Base-by-base conservation (phyloP, 176 grass and related monocot genomes). In the Carex myosuroides region DNA sequence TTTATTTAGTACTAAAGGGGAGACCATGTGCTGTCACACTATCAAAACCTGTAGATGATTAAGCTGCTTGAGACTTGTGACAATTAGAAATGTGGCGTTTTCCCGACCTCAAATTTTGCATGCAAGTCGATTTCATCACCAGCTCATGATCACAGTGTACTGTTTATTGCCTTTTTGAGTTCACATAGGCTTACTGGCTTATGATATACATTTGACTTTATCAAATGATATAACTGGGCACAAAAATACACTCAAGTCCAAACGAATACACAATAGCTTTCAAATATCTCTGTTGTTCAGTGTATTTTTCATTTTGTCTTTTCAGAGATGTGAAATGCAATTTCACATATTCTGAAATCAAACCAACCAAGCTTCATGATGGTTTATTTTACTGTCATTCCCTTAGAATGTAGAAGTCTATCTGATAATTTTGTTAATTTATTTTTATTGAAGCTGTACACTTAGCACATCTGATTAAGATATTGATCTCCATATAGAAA, bases 51-150 rank as follows among this genome's bases (percentile, higher is more conserved):
- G 60, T 66, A 83, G 42, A 52, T 65, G 63, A 83, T 83, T 50
- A 48, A 26, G 33, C 42, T 67, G 62, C 80, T 54, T 66, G 22
- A 54, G 63, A 65, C 41, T 64, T 82, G 41, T 62, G 61, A 48
- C 14, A 65, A 68, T 30, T 13, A 52, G 46, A 68, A 67, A 53
- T 65, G 80, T 83, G 80, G 57, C 39, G 3, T 54, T 65, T 66
- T 65, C 21, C 63, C 14, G 33, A 22, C 80, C 80, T 83, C 42
- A 65, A 64, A 68, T 24, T 82, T 68, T 83, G 60, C 61, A 83
- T 68, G 62, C 60, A 67, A 53, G 81, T 83, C 81, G 21, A 66
- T 26, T 83, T 83, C 81, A 67, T 33, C 22, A 83, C 42, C 81
- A 83, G 39, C 81, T 83, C 81, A 83, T 66, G 58, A 18, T 48